phyloP scores from a whole-genome alignment of 2,329 filamentous ascomycete genomes.

The Dendryphion nanum region DNA sequence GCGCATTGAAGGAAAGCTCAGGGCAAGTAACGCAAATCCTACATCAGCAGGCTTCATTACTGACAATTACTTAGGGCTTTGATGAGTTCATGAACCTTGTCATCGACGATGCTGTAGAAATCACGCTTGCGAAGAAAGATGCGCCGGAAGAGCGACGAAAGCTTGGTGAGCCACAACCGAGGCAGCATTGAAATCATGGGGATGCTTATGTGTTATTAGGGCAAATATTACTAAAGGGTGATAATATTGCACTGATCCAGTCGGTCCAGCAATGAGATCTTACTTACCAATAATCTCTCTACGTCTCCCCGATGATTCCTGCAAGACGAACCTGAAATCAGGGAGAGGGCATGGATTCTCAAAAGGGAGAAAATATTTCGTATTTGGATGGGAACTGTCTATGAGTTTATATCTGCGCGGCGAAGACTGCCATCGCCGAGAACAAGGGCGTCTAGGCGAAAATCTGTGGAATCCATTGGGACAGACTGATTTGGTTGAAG shows the following conservation, averaged over 20 bases:
- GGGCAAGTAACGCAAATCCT: slow-evolving; percentile 56
- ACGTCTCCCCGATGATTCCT: not conserved
- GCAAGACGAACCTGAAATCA: not conserved
- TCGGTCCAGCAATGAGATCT: slow-evolving; percentile 21
- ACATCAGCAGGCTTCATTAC: slow-evolving; percentile 1
- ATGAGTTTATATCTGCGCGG: slow-evolving; percentile 13
- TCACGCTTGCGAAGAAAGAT: slow-evolving; percentile 80
- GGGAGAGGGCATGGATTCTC: not conserved
- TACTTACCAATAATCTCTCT: too few species aligned
- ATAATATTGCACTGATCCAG: slow-evolving; percentile 80
- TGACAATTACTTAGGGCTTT: slow-evolving; percentile 66
- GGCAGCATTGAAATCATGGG: too few species aligned
- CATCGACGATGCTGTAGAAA: slow-evolving; percentile 91
- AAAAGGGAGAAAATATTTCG: not conserved
- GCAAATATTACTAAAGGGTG: slow-evolving; percentile 83
- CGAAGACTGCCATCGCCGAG: slow-evolving; percentile 63
- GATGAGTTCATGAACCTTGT: slow-evolving; percentile 99
- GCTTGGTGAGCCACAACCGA: slow-evolving; percentile 74
- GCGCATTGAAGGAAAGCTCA: slow-evolving; percentile 93
- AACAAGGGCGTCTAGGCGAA: slow-evolving; percentile 74
- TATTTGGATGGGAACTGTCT: not conserved
- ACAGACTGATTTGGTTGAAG: slow-evolving; percentile 65
- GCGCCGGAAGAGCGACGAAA: slow-evolving; percentile 72
- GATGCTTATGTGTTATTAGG: too few species aligned
- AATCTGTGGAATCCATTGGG: slow-evolving; percentile 74